Evolutionary conservation across 2,329 filamentous ascomycete species (phyloP).

Genomic region (Hymenoscyphus linearis): DNA sequence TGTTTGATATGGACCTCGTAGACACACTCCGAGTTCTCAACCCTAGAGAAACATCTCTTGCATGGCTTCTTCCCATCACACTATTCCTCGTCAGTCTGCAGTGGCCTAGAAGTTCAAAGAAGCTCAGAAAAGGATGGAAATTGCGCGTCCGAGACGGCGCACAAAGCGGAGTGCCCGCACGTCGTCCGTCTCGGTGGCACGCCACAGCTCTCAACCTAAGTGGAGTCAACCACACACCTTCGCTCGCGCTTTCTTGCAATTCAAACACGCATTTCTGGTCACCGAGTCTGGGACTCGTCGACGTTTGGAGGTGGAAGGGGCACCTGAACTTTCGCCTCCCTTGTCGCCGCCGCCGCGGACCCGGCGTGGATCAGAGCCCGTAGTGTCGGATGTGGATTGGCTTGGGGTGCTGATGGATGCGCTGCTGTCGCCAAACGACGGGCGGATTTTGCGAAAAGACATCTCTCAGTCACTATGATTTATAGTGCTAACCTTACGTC

Average conservation of each 20-base stretch:
- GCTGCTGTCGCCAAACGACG: slow-evolving; percentile 26
- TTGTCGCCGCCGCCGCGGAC: slow-evolving; percentile 19
- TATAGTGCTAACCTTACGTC: not conserved
- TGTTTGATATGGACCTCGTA: slow-evolving; percentile 34
- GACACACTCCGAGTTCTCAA: slow-evolving; percentile 25
- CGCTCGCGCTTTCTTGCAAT: slow-evolving; percentile 33
- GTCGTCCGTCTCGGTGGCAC: not conserved
- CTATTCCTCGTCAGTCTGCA: slow-evolving; percentile 16
- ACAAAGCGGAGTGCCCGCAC: not conserved
- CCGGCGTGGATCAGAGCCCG: slow-evolving; percentile 24
- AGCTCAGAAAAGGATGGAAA: not conserved
- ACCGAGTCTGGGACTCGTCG: slow-evolving; percentile 32
- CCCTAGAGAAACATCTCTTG: slow-evolving; percentile 28
- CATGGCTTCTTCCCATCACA: slow-evolving; percentile 34
- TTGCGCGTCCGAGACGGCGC: not conserved
- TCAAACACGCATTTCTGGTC: slow-evolving; percentile 33
- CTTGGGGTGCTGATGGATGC: slow-evolving; percentile 23
- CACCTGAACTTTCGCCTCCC: slow-evolving; percentile 15
- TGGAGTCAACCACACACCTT: slow-evolving; percentile 28
- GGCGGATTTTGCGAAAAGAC: slow-evolving; percentile 28
- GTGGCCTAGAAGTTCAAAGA: not conserved
- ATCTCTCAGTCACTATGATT: slow-evolving; percentile 9
- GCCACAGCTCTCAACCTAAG: not conserved
- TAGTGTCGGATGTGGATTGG: slow-evolving; percentile 25
- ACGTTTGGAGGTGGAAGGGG: slow-evolving; percentile 23